Percentiles rank a stretch among this genome's conserved stretches.
phyloP scores from a whole-genome alignment of 1,139 yeast genomes.

The Hyphopichia wangnamkhiaoensis region DNA sequence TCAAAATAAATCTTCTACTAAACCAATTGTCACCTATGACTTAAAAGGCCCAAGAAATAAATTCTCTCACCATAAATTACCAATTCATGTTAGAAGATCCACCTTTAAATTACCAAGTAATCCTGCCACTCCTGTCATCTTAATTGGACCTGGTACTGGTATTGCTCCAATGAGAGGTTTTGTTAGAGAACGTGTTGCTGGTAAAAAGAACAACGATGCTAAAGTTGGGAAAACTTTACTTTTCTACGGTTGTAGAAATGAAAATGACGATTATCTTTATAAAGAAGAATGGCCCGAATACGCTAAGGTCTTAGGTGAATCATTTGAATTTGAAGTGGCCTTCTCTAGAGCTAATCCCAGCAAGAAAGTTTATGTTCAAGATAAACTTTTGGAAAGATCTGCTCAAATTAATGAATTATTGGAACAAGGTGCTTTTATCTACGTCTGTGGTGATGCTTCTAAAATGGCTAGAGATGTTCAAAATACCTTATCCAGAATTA shows the following conservation, averaged over 20 bases:
- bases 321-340: conserved; percentile 76
- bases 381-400: conserved; percentile 64
- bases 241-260: conserved; percentile 84
- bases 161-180: conserved; percentile 98
- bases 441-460: conserved; percentile 97
- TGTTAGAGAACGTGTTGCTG: conserved; percentile 70
- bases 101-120: conserved; percentile 93
- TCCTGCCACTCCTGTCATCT: conserved; percentile 78
- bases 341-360: conserved; percentile 72
- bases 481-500: conserved; percentile 61
- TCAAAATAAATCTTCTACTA: conserved; percentile 51
- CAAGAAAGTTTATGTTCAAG: conserved; percentile 86
- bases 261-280: conserved; percentile 76
- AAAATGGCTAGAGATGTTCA: conserved; percentile 98
- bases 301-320: conserved; percentile 60
- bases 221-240: conserved; percentile 73
- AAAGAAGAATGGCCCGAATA: conserved; percentile 84
- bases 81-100: conserved; percentile 92
- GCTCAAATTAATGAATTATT: conserved; percentile 58
- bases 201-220: conserved; percentile 44
- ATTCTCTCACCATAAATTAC: conserved; percentile 61
- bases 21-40: conserved; percentile 62
- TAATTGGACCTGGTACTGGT: conserved; percentile 98
- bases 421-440: conserved; percentile 76
- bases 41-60: conserved; percentile 78